Conservation (phyloP, 2,329 filamentous ascomycete species). For the Cytospora piceae region DNA sequence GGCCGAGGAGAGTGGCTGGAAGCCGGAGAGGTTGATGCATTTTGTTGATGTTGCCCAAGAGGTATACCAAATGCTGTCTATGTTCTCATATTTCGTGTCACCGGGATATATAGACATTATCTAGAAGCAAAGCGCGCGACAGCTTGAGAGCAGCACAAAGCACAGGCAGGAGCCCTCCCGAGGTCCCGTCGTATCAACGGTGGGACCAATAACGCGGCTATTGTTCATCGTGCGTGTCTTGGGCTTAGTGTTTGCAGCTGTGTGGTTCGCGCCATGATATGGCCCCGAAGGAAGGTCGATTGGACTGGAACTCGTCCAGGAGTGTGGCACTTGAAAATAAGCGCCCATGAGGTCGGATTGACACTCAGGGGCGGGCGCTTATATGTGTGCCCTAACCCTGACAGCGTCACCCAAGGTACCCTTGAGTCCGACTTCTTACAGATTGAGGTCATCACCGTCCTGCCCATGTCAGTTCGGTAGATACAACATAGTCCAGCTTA, state of each 20-base stretch:
- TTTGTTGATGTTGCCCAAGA: background rate
- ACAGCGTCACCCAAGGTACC: background rate
- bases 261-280: slow-evolving; percentile 3
- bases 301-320: slow-evolving; percentile 2
- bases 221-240: background rate
- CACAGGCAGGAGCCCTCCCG: background rate
- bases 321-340: background rate
- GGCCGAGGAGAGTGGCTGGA: slow-evolving; percentile 1
- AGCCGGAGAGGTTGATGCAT: background rate
- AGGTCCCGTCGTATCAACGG: background rate
- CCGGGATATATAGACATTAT: background rate
- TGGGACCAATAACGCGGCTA: background rate
- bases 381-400: background rate
- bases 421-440: too few species aligned
- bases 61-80: too few species aligned
- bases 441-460: too few species aligned
- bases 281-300: background rate
- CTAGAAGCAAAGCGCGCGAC: background rate
- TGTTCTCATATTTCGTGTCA: background rate
- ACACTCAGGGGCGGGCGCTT: background rate
- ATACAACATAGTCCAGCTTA: too few species aligned
- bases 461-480: background rate
- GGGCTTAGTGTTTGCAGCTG: background rate
- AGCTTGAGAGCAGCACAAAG: background rate
- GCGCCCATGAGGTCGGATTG: background rate